A percentile compares a stretch with the other conserved stretches of the same genome.
phyloP scores from a whole-genome alignment of 441 rosid species.

The Populus hybrid region DNA sequence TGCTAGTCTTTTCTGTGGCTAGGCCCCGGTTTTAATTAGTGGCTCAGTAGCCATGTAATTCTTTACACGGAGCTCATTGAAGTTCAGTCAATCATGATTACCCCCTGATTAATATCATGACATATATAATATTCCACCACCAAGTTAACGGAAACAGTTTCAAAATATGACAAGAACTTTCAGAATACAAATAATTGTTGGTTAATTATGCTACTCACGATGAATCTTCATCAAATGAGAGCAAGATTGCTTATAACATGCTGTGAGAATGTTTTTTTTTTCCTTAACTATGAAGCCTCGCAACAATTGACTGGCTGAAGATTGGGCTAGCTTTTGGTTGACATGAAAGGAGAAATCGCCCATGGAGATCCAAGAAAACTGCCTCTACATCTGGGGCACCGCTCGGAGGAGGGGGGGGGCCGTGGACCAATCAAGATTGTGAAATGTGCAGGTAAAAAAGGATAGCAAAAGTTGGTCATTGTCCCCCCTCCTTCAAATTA shows the following conservation, averaged over 20 bases:
- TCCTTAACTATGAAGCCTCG: neutral
- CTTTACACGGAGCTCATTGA: neutral
- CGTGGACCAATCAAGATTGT: neutral
- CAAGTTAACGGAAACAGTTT: neutral
- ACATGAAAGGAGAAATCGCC: neutral
- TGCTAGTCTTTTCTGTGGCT: neutral
- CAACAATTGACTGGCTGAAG: neutral
- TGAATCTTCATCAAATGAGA: neutral
- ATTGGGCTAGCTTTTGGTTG: neutral
- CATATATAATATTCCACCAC: too few relatives aligned
- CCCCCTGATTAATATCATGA: neutral
- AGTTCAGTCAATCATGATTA: neutral
- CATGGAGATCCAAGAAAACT: neutral
- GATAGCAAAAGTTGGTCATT: slow-evolving; percentile 20
- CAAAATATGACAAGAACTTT: too few relatives aligned
- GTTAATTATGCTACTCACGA: neutral
- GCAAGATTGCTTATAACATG: too few relatives aligned
- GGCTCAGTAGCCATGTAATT: neutral
- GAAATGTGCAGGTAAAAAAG: slow-evolving; percentile 5
- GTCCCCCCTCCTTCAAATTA: slow-evolving; percentile 25
- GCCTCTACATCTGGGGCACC: neutral
- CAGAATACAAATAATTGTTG: neutral
- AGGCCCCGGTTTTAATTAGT: neutral
- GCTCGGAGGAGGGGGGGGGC: neutral
- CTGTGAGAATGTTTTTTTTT: too few relatives aligned